phyloP scores from a whole-genome alignment of 2,329 filamentous ascomycete species.

The Paraconiothyrium brasiliense region DNA sequence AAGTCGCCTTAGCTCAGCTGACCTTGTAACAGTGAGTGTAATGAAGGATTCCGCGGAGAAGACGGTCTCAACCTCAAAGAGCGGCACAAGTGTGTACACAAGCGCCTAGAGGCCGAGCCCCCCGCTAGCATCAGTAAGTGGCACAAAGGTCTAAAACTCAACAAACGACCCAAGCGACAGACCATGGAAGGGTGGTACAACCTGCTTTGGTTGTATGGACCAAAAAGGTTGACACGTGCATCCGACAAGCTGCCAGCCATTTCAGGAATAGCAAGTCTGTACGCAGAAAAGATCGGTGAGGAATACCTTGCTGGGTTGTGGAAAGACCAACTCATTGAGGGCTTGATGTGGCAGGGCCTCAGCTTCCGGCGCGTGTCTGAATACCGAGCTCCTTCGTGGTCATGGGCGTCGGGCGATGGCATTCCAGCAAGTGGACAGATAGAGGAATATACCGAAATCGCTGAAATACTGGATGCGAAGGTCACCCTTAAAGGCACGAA shows the following conservation, averaged over 20 bases:
- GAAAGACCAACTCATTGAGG: constrained; percentile 17
- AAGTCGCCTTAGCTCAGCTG: background rate
- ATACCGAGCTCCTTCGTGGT: constrained; percentile 25
- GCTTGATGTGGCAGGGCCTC: constrained; percentile 16
- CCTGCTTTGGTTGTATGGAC: constrained; percentile 13
- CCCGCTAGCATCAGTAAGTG: background rate
- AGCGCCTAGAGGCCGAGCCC: constrained; percentile 8
- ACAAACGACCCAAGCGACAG: constrained; percentile 5
- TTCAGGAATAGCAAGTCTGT: constrained; percentile 17
- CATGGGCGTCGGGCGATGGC: constrained; percentile 21
- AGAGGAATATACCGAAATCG: constrained; percentile 10
- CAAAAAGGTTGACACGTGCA: constrained; percentile 6
- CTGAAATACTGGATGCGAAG: constrained; percentile 15
- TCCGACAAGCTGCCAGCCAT: constrained; percentile 22
- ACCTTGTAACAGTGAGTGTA: constrained; percentile 12
- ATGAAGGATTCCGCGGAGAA: constrained; percentile 16
- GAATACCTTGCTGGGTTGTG: constrained; percentile 23
- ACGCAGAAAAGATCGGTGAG: constrained; percentile 13
- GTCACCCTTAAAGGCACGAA: constrained; percentile 15
- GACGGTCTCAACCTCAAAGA: constrained; percentile 16
- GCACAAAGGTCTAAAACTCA: background rate
- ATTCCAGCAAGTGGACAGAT: constrained; percentile 11
- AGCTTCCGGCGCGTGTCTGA: constrained; percentile 8
- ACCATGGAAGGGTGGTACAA: constrained; percentile 12
- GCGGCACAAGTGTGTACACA: constrained; percentile 11